Evolutionary conservation across 768 basidiomycete species (phyloP), one percentile per base, ranked within the genome.

Genomic region (Leccinum rimulosum): DNA sequence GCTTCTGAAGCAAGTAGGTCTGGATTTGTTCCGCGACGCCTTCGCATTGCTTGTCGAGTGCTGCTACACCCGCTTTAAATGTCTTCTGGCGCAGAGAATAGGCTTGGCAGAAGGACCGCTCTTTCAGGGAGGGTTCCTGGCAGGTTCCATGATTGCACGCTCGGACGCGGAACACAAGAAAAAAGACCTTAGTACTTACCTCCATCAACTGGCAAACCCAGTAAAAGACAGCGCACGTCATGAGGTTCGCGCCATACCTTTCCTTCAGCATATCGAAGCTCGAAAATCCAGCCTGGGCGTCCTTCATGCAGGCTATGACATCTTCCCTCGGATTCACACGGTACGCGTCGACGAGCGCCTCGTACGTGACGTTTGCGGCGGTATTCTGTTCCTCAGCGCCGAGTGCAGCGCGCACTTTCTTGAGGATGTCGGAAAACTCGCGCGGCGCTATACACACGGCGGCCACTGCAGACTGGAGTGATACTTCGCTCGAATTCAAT

Each of bases 141-240:
- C n/a, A 43, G 40, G 8, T 17, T 27, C 28, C 19, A 14, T 25
- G 10, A 47, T 43, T 27, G 43, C 3, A 31, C 3, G 1, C 12
- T 25, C 50, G 3, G 25, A 40, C 2, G 17, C 6, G 5, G 28
- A 25, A 38, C 31, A 0, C 5, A 10, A 43, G 9, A n/a, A 38
- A 38, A n/a, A 33, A 1, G 25, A 25, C 25, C 25, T 25, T 25
- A 25, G 10, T 10, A 51, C 54, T 50, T 45, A 81, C 81, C 66
- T 76, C 75, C 33, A 76, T 67, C 38, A 74, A 50, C 43, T 74
- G 74, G 52, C 73, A 79, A 3, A 77, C 72, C 82, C 82, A 84
- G 54, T 73, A 77, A 64, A 81, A 84, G 4, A 82, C 65, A 4
- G 75, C 75, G 49, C 74, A 77, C 43, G 65, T 73, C 25, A 78